Percentiles rank a stretch among this genome's conserved stretches.
Evolutionary conservation across 345 rosid genomes (phyloP).

Genomic region (Reutealis trisperma): DNA sequence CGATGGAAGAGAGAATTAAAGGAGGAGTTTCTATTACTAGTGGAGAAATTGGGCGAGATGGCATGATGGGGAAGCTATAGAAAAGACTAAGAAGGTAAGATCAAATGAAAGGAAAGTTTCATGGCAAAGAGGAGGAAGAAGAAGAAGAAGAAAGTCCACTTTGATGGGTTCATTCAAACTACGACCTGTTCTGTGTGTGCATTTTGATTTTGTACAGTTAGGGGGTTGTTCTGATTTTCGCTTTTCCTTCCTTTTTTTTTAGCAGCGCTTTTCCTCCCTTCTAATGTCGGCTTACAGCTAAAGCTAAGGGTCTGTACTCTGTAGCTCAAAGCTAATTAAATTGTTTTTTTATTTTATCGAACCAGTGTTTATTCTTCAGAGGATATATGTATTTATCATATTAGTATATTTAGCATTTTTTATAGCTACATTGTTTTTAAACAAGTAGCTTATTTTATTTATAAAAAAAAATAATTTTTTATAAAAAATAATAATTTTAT

Average conservation of each 20-base stretch:
- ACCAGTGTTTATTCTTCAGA: too few species aligned
- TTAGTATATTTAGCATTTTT: too few species aligned
- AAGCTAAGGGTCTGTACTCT: not conserved
- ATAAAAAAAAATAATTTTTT: too few species aligned
- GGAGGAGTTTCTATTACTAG: not conserved
- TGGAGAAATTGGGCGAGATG: conserved; percentile 44
- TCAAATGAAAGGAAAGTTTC: not conserved
- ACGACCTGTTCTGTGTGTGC: not conserved
- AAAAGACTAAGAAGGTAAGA: not conserved
- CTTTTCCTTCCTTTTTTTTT: too few species aligned
- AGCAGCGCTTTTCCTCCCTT: not conserved
- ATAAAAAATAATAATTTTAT: too few species aligned
- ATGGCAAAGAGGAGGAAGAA: not conserved
- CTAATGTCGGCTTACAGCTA: not conserved
- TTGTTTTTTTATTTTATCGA: too few species aligned
- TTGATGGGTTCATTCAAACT: not conserved
- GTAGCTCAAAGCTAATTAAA: too few species aligned
- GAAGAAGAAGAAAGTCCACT: too few species aligned
- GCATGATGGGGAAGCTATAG: conserved; percentile 33
- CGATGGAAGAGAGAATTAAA: not conserved
- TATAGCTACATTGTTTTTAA: too few species aligned
- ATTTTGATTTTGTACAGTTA: too few species aligned
- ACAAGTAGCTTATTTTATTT: too few species aligned
- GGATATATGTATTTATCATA: too few species aligned
- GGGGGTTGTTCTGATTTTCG: not conserved